Evolutionary conservation across 1,284 basidiomycete species (phyloP).

Genomic region (Fistulina hepatica): DNA sequence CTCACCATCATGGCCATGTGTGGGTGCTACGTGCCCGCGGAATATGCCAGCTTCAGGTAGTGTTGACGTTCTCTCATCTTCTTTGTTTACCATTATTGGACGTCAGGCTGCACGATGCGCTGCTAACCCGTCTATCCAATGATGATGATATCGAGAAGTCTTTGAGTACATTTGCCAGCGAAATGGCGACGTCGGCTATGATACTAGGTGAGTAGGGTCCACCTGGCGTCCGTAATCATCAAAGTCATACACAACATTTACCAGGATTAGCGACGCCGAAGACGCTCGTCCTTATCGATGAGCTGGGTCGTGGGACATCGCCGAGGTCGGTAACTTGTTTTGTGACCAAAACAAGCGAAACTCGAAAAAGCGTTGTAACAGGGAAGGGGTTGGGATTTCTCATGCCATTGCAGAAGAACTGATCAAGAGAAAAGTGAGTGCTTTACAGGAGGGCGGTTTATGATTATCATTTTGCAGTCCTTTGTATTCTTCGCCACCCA

Average conservation of each 20-base stretch:
- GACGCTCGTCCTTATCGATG: constrained; percentile 81
- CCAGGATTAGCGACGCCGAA: constrained; percentile 64
- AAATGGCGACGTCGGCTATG: constrained; percentile 87
- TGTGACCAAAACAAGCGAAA: too few relatives aligned
- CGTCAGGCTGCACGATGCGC: constrained; percentile 63
- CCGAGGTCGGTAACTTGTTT: too few relatives aligned
- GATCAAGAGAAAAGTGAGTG: constrained; percentile 55
- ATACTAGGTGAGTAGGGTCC: constrained; percentile 48
- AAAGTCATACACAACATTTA: neutral
- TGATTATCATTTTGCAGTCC: constrained; percentile 33
- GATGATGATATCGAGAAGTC: constrained; percentile 84
- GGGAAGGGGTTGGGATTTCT: constrained; percentile 82
- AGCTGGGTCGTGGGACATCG: constrained; percentile 83
- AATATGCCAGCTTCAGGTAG: constrained; percentile 77
- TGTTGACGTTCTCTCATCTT: constrained; percentile 7
- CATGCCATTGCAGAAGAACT: constrained; percentile 89
- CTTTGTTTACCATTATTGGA: neutral
- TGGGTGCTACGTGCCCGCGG: constrained; percentile 85
- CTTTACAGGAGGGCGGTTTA: constrained; percentile 4
- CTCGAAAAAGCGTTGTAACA: too few relatives aligned
- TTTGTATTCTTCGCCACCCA: constrained; percentile 89
- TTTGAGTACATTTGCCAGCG: constrained; percentile 85
- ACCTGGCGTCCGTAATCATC: neutral
- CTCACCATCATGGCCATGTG: constrained; percentile 79
- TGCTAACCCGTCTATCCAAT: constrained; percentile 84